phyloP scores from a whole-genome alignment of 2,329 filamentous ascomycete species.

The Fusarium multiceps region DNA sequence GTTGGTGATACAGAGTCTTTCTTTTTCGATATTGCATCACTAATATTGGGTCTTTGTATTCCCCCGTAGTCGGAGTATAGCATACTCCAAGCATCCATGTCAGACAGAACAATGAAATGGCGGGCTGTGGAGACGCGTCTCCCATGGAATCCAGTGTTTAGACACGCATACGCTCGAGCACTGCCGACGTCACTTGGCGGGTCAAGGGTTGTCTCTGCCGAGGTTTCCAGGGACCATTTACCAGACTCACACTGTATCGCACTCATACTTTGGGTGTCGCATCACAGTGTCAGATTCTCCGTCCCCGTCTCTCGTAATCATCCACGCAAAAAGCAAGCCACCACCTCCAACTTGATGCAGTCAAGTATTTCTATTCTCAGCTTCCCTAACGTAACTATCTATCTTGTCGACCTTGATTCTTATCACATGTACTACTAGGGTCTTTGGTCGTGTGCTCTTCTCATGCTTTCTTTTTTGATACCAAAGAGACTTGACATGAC shows the following conservation, averaged over 20 bases:
- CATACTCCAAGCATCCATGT: neutral
- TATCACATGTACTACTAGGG: slow-evolving; percentile 16
- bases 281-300: slow-evolving; percentile 1
- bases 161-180: slow-evolving; percentile 20
- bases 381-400: neutral
- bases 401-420: slow-evolving; percentile 24
- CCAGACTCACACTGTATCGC: neutral
- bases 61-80: slow-evolving; percentile 4
- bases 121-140: slow-evolving; percentile 37
- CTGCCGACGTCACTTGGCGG: slow-evolving; percentile 43
- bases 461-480: neutral
- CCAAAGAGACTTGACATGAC: neutral
- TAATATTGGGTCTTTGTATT: neutral
- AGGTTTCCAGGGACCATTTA: slow-evolving; percentile 4
- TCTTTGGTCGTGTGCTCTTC: slow-evolving; percentile 15
- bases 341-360: neutral
- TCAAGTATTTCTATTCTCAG: slow-evolving; percentile 31
- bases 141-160: slow-evolving; percentile 3
- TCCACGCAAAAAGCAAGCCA: slow-evolving; percentile 17
- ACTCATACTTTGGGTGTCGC: neutral
- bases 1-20: slow-evolving; percentile 6
- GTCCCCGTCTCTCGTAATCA: slow-evolving; percentile 19
- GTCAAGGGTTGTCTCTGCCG: slow-evolving; percentile 29
- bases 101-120: slow-evolving; percentile 2
- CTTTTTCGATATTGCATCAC: slow-evolving; percentile 9